A percentile compares a stretch with the other conserved stretches of the same genome.
These are phyloP conservation scores for Paraphoma sp. DNA, from an alignment of 2,329 filamentous ascomycete genomes.

Conservation along the genomic window DNA sequence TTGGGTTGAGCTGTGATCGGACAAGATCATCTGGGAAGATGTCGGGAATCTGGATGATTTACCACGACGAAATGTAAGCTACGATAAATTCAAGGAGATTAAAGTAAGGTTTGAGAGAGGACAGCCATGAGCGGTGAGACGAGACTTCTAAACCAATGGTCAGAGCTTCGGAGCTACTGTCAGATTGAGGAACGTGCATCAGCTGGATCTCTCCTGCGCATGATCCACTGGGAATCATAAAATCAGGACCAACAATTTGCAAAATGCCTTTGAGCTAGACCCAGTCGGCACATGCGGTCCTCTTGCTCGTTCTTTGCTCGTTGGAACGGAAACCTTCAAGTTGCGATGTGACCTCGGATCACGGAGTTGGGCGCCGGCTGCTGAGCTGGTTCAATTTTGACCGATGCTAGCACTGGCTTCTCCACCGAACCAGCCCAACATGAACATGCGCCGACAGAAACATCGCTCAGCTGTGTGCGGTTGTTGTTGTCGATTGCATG, in stretches of 20 bases:
- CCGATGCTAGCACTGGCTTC: neutral
- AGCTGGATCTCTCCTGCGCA: neutral
- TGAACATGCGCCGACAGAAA: neutral
- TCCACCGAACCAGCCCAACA: neutral
- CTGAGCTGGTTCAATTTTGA: neutral
- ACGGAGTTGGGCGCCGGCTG: neutral
- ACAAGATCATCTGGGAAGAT: slow-evolving; percentile 24
- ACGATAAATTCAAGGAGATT: slow-evolving; percentile 30
- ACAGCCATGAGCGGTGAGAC: neutral
- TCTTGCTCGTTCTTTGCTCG: neutral
- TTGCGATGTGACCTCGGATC: no score
- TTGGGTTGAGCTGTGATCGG: slow-evolving; percentile 28
- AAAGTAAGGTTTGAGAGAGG: slow-evolving; percentile 10
- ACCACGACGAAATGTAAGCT: slow-evolving; percentile 36
- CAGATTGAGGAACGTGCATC: neutral
- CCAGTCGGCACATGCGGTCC: neutral
- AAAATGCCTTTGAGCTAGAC: neutral
- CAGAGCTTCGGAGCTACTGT: neutral
- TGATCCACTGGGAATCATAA: no score
- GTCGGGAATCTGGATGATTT: slow-evolving; percentile 35
- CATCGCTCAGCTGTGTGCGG: neutral
- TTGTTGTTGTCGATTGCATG: neutral
- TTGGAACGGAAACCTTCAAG: no score
- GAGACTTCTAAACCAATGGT: neutral
- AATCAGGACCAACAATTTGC: no score